These are phyloP conservation scores for Claviceps maximensis DNA, from an alignment of 2,329 filamentous ascomycete species.

Conservation along the genomic window DNA sequence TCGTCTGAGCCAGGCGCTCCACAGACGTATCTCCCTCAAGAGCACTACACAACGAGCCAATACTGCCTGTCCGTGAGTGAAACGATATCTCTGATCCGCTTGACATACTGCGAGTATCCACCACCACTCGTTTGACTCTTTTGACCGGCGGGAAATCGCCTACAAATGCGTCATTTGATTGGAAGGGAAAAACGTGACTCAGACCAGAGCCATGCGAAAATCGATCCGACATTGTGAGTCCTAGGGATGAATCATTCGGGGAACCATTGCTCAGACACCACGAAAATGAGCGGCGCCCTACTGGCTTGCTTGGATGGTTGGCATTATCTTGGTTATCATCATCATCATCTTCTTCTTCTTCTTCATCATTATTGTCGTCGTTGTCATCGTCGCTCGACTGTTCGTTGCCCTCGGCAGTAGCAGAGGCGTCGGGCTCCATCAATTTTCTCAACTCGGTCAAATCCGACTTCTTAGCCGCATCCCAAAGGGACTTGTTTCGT, in stretches of 20 bases:
- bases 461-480: conserved; percentile 67
- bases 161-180: conserved; percentile 36
- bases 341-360: conserved; percentile 22
- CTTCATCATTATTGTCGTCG: conserved; percentile 32
- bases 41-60: conserved; percentile 58
- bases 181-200: conserved; percentile 85
- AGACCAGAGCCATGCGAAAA: conserved; percentile 48
- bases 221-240: conserved; percentile 30
- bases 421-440: conserved; percentile 55
- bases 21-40: conserved; percentile 81
- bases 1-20: conserved; percentile 60
- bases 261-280: conserved; percentile 35
- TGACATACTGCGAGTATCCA: conserved; percentile 82
- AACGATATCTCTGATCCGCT: conserved; percentile 76
- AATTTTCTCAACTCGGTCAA: conserved; percentile 62
- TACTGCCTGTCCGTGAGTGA: conserved; percentile 64
- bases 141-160: conserved; percentile 26
- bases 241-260: conserved; percentile 29
- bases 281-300: conserved; percentile 31
- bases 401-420: conserved; percentile 34
- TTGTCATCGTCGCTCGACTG: conserved; percentile 28
- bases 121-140: conserved; percentile 65
- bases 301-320: conserved; percentile 33
- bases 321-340: too few relatives aligned
- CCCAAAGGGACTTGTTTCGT: conserved; percentile 78